phyloP scores from a whole-genome alignment of 306 rosid genomes.

The Vigna trinervia region DNA sequence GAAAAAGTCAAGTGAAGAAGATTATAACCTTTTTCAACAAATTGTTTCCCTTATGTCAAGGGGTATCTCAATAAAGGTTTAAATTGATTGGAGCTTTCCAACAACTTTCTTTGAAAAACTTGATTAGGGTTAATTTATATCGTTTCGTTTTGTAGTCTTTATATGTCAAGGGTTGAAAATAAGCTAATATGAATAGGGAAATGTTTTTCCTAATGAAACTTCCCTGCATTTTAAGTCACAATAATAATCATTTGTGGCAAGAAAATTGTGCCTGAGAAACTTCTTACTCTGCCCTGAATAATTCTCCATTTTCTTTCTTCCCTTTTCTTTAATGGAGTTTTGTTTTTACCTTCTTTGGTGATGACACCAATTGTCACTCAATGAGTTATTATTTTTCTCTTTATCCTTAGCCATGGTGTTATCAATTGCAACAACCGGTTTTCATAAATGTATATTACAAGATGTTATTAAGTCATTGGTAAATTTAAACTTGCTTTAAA shows the following conservation, averaged over 20 bases:
- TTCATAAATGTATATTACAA: too few species aligned
- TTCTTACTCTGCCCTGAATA: slow-evolving; percentile 36
- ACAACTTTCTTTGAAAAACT: slow-evolving; percentile 36
- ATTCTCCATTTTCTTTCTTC: background rate
- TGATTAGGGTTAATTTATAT: slow-evolving; percentile 44
- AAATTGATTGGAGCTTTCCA: slow-evolving; percentile 43
- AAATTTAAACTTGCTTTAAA: too few species aligned
- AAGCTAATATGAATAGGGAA: slow-evolving; percentile 2
- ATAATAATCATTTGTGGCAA: slow-evolving; percentile 37
- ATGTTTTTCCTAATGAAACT: slow-evolving; percentile 39
- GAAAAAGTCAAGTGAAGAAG: slow-evolving; percentile 5
- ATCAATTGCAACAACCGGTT: background rate
- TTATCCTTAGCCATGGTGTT: background rate
- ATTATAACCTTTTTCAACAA: slow-evolving; percentile 17
- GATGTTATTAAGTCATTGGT: too few species aligned
- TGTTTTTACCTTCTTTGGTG: background rate
- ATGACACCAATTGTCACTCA: background rate
- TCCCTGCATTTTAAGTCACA: slow-evolving; percentile 52
- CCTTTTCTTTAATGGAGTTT: slow-evolving; percentile 21
- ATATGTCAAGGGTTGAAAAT: slow-evolving; percentile 32
- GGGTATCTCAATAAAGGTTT: slow-evolving; percentile 30
- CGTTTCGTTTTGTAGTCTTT: slow-evolving; percentile 33
- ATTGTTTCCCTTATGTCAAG: slow-evolving; percentile 38
- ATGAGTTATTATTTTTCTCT: background rate
- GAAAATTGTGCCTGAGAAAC: slow-evolving; percentile 31